Evolutionary conservation across 148 eudicot species (phyloP).

Genomic region (Amaranthus hypochondriacus): DNA sequence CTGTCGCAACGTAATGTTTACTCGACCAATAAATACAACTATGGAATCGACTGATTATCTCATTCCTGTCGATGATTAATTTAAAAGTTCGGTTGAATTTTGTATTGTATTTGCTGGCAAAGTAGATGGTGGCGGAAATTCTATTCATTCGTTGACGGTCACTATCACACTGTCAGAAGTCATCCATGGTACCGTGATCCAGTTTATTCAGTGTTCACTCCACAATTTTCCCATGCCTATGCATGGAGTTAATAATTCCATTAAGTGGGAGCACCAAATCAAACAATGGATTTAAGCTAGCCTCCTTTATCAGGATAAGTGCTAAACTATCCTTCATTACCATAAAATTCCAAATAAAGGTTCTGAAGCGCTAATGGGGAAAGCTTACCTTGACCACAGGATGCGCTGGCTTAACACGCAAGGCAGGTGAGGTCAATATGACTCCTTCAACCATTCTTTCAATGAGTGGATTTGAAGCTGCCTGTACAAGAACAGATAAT

Average conservation of each 20-base stretch:
- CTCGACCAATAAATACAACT: no score
- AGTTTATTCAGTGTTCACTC: no score
- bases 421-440: constrained; percentile 88
- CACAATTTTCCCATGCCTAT: not conserved
- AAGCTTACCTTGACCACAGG: constrained; percentile 76
- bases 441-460: constrained; percentile 65
- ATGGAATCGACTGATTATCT: no score
- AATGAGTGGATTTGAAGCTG: constrained; percentile 31
- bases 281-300: not conserved
- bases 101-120: no score
- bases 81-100: no score
- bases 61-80: no score
- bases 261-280: not conserved
- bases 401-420: constrained; percentile 87
- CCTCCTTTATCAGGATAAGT: not conserved
- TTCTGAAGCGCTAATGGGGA: not conserved
- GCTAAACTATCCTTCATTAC: not conserved
- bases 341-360: not conserved
- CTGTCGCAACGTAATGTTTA: no score
- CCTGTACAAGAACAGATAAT: constrained; percentile 20
- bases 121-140: no score
- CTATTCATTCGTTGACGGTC: no score
- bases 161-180: no score
- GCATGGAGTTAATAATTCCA: not conserved
- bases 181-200: no score